Percentiles rank a stretch among this genome's conserved stretches.
phyloP scores from a whole-genome alignment of 768 basidiomycete genomes.

The Kondoa malvinella region DNA sequence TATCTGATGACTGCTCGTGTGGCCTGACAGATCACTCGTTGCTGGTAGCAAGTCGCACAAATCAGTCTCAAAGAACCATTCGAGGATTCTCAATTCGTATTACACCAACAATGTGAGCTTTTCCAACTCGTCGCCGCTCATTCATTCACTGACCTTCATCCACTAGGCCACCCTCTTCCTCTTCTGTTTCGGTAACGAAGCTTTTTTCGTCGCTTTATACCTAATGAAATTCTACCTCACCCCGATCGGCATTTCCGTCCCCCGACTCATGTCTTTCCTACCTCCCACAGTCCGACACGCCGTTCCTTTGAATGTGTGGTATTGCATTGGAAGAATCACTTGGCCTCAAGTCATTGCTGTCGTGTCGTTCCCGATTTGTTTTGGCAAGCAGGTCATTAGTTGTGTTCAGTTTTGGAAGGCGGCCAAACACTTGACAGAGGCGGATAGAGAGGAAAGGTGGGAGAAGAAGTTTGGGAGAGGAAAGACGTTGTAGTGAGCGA shows the following conservation, averaged over 20 bases:
- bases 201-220: conserved; percentile 89
- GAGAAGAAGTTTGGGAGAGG: conserved; percentile 1
- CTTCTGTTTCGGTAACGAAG: conserved; percentile 85
- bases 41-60: conserved; percentile 91
- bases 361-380: conserved; percentile 49
- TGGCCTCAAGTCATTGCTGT: conserved; percentile 60
- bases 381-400: conserved; percentile 80
- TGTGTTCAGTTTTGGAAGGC: conserved; percentile 97
- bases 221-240: conserved; percentile 56
- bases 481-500: too few relatives aligned
- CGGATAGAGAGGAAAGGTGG: background rate
- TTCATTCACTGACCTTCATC: background rate
- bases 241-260: conserved; percentile 44
- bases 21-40: conserved; percentile 55
- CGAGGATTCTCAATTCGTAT: conserved; percentile 74
- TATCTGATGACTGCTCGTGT: background rate
- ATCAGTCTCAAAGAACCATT: conserved; percentile 75
- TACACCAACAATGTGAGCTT: conserved; percentile 74
- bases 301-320: conserved; percentile 21
- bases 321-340: conserved; percentile 37
- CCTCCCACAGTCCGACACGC: conserved; percentile 21
- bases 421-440: conserved; percentile 25
- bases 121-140: background rate
- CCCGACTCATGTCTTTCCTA: conserved; percentile 19
- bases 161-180: conserved; percentile 65